A percentile compares a stretch with the other conserved stretches of the same genome.
These are phyloP conservation scores for Penicillium samsonianum DNA, from an alignment of 495 filamentous ascomycete genomes.

Conservation along the genomic window DNA sequence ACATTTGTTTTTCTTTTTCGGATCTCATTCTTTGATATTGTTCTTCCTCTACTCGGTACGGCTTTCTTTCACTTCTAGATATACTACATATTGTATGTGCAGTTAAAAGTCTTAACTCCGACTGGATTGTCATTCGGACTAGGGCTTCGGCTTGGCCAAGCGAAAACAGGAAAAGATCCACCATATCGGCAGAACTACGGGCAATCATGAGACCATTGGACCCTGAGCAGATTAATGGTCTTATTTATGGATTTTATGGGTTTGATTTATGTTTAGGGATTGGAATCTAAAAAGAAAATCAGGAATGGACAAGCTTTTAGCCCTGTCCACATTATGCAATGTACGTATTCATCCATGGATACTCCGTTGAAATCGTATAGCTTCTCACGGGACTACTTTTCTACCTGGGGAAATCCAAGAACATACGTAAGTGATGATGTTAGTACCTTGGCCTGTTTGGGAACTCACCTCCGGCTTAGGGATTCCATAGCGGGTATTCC, in stretches of 20 bases:
- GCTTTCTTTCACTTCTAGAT: background rate
- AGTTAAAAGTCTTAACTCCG: conserved; percentile 9
- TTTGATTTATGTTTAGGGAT: too few species aligned
- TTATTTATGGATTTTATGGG: background rate
- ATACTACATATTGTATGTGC: background rate
- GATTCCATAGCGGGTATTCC: conserved; percentile 9
- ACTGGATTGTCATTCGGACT: conserved; percentile 23
- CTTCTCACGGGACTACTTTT: too few species aligned
- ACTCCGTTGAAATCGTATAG: too few species aligned
- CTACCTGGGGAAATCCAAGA: conserved; percentile 1
- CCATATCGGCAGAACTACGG: conserved; percentile 32
- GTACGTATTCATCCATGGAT: too few species aligned
- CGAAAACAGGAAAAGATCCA: conserved; percentile 17
- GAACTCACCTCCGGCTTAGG: conserved; percentile 27
- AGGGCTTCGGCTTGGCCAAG: conserved; percentile 34
- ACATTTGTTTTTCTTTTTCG: background rate
- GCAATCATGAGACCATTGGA: conserved; percentile 11
- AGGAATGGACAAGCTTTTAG: conserved; percentile 9
- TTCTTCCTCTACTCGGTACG: too few species aligned
- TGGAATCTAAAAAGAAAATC: background rate
- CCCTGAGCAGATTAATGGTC: background rate
- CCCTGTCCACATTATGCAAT: background rate
- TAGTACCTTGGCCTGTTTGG: conserved; percentile 19
- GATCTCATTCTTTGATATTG: background rate
- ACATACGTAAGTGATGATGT: conserved; percentile 39